These are phyloP conservation scores for Colletotrichum sp. DNA, from an alignment of 2,329 filamentous ascomycete species.

Conservation along the genomic window DNA sequence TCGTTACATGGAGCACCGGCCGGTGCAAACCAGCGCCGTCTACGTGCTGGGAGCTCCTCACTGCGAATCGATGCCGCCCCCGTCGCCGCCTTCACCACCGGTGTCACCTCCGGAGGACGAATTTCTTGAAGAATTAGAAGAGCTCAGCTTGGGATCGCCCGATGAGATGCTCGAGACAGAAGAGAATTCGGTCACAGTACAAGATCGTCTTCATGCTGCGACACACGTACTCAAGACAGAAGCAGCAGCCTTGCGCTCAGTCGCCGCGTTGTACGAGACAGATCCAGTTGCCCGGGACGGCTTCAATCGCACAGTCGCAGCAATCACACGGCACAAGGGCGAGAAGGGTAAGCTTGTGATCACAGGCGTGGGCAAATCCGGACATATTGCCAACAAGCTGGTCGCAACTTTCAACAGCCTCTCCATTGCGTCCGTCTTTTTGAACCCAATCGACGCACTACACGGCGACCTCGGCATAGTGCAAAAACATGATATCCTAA, in stretches of 20 bases:
- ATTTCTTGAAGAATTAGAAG: conserved; percentile 15
- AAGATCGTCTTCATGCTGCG: conserved; percentile 62
- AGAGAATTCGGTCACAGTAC: conserved; percentile 17
- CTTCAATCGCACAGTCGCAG: conserved; percentile 74
- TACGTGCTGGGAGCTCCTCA: conserved; percentile 48
- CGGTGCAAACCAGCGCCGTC: conserved; percentile 57
- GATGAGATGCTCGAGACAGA: conserved; percentile 24
- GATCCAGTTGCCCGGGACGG: conserved; percentile 70
- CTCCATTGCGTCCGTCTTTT: conserved; percentile 77
- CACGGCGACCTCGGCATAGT: conserved; percentile 92
- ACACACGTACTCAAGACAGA: conserved; percentile 89
- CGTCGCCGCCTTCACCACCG: conserved; percentile 53
- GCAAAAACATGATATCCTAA: conserved; percentile 73
- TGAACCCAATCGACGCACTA: conserved; percentile 90
- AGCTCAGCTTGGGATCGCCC: conserved; percentile 18
- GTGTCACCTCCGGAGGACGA: conserved; percentile 18
- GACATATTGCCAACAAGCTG: conserved; percentile 87
- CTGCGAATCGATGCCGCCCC: conserved; percentile 47
- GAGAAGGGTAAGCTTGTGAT: conserved; percentile 79
- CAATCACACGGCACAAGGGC: conserved; percentile 66
- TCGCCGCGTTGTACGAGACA: conserved; percentile 79
- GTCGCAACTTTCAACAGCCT: conserved; percentile 93
- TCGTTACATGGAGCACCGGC: conserved; percentile 36
- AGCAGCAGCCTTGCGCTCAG: conserved; percentile 74
- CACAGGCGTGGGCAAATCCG: conserved; percentile 90